phyloP scores from a whole-genome alignment of 495 filamentous ascomycete species.

The Pyrenula massariospora region DNA sequence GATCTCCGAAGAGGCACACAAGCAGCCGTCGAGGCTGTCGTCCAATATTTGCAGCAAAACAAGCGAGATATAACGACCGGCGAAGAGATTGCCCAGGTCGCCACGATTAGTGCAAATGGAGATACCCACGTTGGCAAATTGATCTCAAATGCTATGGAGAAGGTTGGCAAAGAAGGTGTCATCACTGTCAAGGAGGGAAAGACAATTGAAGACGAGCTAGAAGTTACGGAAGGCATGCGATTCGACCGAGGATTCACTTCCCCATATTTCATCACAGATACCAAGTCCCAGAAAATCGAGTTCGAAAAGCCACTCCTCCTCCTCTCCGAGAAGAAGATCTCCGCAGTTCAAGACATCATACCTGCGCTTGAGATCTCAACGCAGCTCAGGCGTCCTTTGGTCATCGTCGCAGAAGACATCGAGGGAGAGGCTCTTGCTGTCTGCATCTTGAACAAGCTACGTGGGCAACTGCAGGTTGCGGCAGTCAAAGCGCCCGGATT shows the following conservation, averaged over 20 bases:
- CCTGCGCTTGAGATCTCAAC: conserved; percentile 94
- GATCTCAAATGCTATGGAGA: conserved; percentile 98
- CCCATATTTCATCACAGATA: conserved; percentile 98
- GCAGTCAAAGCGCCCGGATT: conserved; percentile 99
- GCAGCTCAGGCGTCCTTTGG: conserved; percentile 83
- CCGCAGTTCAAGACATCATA: conserved; percentile 94
- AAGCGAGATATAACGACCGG: conserved; percentile 95
- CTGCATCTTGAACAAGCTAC: conserved; percentile 99
- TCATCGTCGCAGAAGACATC: conserved; percentile 99
- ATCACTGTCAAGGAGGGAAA: conserved; percentile 99
- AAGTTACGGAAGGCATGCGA: conserved; percentile 98
- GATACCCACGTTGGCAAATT: conserved; percentile 91
- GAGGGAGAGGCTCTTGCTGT: conserved; percentile 97
- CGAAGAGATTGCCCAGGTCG: conserved; percentile 94
- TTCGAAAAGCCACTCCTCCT: conserved; percentile 99
- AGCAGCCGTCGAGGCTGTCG: conserved; percentile 87
- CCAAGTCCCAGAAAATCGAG: conserved; percentile 97
- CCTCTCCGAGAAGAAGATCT: conserved; percentile 99
- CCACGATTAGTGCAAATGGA: conserved; percentile 95
- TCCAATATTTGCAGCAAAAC: conserved; percentile 85
- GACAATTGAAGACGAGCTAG: conserved; percentile 94
- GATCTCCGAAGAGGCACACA: conserved; percentile 94
- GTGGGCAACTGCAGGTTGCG: conserved; percentile 95
- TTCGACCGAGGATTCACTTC: conserved; percentile 98
- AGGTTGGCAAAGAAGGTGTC: conserved; percentile 98